Evolutionary conservation across 148 eudicot genomes (phyloP).

Genomic region (Chenopodium quinoa): DNA sequence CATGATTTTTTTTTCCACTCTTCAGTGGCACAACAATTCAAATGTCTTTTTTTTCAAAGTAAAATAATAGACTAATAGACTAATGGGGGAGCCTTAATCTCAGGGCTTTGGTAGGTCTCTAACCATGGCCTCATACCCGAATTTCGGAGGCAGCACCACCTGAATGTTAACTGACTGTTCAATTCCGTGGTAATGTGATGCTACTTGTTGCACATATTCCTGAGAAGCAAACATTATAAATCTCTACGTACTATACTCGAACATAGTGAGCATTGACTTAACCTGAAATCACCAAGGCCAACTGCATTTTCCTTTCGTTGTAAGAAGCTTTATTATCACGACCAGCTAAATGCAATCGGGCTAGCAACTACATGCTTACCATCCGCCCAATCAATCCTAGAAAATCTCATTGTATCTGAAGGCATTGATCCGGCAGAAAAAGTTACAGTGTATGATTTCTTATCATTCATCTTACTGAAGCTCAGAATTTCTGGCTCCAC

Average conservation of each 20-base stretch:
- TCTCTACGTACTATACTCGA: constrained; percentile 1
- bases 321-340: constrained; percentile 17
- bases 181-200: constrained; percentile 10
- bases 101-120: not conserved
- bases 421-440: constrained; percentile 57
- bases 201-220: constrained; percentile 6
- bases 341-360: constrained; percentile 77
- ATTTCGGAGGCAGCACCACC: not conserved
- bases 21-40: constrained; percentile 4
- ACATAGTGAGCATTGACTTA: constrained; percentile 7
- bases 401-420: constrained; percentile 44
- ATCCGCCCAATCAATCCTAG: constrained; percentile 78
- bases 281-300: not conserved
- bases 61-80: not conserved
- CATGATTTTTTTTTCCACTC: not conserved
- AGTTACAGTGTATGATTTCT: constrained; percentile 66
- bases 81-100: not conserved
- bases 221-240: not conserved
- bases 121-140: not conserved
- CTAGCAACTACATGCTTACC: constrained; percentile 85
- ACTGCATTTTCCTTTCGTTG: not conserved
- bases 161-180: constrained; percentile 11
- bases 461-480: constrained; percentile 59
- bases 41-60: not conserved
- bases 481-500: constrained; percentile 62